phyloP scores from a whole-genome alignment of 148 eudicot species.

The Silene uniflora region DNA sequence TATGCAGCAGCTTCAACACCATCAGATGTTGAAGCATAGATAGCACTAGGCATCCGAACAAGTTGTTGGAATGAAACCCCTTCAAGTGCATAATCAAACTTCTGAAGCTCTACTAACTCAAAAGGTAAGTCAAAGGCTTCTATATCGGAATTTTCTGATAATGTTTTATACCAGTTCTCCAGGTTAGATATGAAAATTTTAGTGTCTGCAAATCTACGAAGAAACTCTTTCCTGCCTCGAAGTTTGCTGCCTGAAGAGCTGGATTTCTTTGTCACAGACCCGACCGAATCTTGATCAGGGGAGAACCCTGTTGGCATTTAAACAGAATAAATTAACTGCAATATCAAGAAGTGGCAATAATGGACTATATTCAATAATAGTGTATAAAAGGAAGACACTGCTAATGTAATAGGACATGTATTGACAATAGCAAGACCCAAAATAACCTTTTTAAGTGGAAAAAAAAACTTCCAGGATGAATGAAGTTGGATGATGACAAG shows the following conservation, averaged over 20 bases:
- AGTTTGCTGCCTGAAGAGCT: slow-evolving; percentile 68
- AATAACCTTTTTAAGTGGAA: neutral
- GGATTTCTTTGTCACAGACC: slow-evolving; percentile 74
- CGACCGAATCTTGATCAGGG: slow-evolving; percentile 71
- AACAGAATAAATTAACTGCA: neutral
- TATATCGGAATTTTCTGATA: slow-evolving; percentile 39
- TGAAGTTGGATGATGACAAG: neutral
- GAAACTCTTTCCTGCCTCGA: slow-evolving; percentile 67
- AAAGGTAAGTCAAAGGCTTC: slow-evolving; percentile 74
- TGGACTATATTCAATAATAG: neutral
- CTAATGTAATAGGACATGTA: neutral
- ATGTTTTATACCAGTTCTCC: slow-evolving; percentile 64
- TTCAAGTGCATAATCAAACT: slow-evolving; percentile 92
- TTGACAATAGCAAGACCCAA: slow-evolving; percentile 1
- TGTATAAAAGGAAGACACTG: neutral
- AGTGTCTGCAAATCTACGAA: slow-evolving; percentile 72
- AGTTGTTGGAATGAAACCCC: slow-evolving; percentile 86
- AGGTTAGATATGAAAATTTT: slow-evolving; percentile 47
- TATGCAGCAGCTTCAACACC: slow-evolving; percentile 60
- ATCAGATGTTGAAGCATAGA: slow-evolving; percentile 79
- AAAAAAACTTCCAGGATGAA: neutral
- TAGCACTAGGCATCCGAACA: slow-evolving; percentile 86
- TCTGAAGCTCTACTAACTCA: slow-evolving; percentile 83
- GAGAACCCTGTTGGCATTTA: slow-evolving; percentile 53
- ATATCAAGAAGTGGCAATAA: neutral